A percentile compares a stretch with the other conserved stretches of the same genome.
Evolutionary conservation across 805 yeast species (phyloP).

Genomic region (Wickerhamomyces hampshirensis): DNA sequence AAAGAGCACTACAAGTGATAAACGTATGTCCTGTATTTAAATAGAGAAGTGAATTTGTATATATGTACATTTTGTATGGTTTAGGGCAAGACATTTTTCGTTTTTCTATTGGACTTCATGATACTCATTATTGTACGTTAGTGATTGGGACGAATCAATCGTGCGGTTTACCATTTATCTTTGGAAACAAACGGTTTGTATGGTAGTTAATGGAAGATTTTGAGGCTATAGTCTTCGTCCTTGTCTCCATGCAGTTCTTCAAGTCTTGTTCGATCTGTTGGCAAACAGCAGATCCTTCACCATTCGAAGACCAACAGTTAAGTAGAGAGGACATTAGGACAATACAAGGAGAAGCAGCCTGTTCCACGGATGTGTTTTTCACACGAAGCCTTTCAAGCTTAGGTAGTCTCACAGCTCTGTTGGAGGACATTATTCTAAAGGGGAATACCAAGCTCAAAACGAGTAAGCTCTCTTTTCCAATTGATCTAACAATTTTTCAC

Average conservation of each 20-base stretch:
- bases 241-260: conserved; percentile 62
- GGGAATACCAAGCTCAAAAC: no score
- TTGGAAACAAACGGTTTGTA: conserved; percentile 45
- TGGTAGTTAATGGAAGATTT: conserved; percentile 47
- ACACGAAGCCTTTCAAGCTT: conserved; percentile 72
- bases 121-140: background rate
- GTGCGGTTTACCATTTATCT: conserved; percentile 46
- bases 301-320: conserved; percentile 96
- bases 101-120: no score
- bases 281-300: conserved; percentile 74
- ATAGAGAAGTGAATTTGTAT: no score
- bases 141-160: conserved; percentile 18
- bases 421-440: conserved; percentile 30
- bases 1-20: background rate
- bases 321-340: conserved; percentile 80
- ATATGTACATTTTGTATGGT: background rate
- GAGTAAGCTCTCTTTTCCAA: no score
- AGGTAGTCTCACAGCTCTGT: conserved; percentile 49
- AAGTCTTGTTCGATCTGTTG: conserved; percentile 60
- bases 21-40: no score
- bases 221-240: conserved; percentile 23
- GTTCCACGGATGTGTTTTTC: conserved; percentile 54
- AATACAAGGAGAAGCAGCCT: conserved; percentile 65
- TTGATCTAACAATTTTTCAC: no score
- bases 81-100: no score